These are phyloP conservation scores for Microcyclosporella mali DNA, from an alignment of 2,329 filamentous ascomycete genomes.

Conservation along the genomic window DNA sequence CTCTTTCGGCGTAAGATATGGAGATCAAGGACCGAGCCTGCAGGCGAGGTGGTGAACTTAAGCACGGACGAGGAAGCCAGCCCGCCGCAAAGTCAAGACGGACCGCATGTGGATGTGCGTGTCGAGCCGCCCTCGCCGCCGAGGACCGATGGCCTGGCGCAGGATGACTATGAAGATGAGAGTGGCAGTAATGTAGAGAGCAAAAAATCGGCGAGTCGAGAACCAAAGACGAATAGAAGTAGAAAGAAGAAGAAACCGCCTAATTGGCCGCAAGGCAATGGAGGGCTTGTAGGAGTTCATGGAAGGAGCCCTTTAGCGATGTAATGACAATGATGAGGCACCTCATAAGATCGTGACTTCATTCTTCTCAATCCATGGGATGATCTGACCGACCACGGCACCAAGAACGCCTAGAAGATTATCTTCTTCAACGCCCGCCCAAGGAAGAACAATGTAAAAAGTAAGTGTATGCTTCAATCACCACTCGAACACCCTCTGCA, in stretches of 20 bases:
- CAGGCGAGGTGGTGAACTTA: constrained; percentile 2
- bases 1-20: constrained; percentile 30
- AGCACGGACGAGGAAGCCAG: constrained; percentile 11
- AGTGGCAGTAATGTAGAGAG: constrained; percentile 1
- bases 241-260: constrained; percentile 15
- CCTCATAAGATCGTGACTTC: background rate
- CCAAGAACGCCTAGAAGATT: too few relatives aligned
- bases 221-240: constrained; percentile 5
- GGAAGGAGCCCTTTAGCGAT: constrained; percentile 15
- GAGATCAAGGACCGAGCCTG: constrained; percentile 27
- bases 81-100: constrained; percentile 9
- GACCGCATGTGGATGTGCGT: constrained; percentile 5
- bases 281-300: constrained; percentile 3
- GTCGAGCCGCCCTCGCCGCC: constrained; percentile 9
- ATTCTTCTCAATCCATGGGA: background rate
- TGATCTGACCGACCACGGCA: too few relatives aligned
- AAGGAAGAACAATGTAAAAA: too few relatives aligned
- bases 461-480: constrained; percentile 54
- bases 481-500: constrained; percentile 85
- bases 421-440: too few relatives aligned
- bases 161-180: constrained; percentile 9
- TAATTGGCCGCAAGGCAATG: constrained; percentile 5
- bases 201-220: background rate
- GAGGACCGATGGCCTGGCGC: background rate
- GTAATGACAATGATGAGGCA: constrained; percentile 6